phyloP scores from a whole-genome alignment of 257 asterid genomes.

The Sherardia arvensis region DNA sequence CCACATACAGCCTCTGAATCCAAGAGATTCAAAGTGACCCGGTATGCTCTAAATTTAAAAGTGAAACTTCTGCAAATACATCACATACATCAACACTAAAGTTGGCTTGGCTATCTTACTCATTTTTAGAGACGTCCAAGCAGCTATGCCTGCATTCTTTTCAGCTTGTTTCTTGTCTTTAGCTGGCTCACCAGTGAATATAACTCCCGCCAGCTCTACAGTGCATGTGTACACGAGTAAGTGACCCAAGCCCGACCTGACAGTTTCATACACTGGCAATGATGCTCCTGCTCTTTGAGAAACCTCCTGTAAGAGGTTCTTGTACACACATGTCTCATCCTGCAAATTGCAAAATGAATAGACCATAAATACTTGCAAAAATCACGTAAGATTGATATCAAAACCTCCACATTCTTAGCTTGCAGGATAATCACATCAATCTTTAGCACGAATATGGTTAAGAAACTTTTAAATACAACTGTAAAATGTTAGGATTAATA shows the following conservation, averaged over 20 bases:
- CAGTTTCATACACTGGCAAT: slow-evolving; percentile 31
- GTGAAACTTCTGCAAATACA: neutral
- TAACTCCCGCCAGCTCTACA: slow-evolving; percentile 39
- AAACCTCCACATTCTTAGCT: too few species aligned
- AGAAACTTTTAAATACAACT: too few species aligned
- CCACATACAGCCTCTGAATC: too few species aligned
- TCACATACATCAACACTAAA: slow-evolving; percentile 5
- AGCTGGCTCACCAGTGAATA: slow-evolving; percentile 42
- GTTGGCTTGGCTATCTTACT: slow-evolving; percentile 19
- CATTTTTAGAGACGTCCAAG: too few species aligned
- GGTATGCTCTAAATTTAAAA: neutral
- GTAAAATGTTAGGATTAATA: too few species aligned
- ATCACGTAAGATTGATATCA: too few species aligned
- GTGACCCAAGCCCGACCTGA: slow-evolving; percentile 42
- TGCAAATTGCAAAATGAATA: slow-evolving; percentile 9
- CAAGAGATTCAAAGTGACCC: neutral
- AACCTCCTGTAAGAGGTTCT: slow-evolving; percentile 45
- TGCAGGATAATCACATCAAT: too few species aligned
- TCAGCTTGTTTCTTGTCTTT: too few species aligned
- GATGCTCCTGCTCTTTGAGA: slow-evolving; percentile 47
- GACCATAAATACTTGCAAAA: neutral
- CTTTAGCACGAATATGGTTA: too few species aligned
- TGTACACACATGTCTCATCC: slow-evolving; percentile 49
- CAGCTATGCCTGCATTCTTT: too few species aligned
- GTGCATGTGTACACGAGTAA: slow-evolving; percentile 39